phyloP scores from a whole-genome alignment of 164 flowering plant species.

The Euptelea pleiosperma region DNA sequence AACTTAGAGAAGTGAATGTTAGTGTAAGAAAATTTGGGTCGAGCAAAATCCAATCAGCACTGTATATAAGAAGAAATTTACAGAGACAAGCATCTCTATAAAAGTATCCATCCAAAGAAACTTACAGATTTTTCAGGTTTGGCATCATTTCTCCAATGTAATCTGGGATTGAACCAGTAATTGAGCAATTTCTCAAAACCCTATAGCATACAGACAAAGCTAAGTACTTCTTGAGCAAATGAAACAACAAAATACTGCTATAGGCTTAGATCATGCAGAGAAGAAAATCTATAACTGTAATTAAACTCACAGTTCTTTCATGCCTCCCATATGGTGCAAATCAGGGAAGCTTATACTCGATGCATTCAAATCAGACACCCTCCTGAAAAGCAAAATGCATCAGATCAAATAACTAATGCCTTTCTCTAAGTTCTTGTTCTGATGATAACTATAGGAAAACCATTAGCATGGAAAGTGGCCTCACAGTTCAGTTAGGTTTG shows the following conservation, averaged over 20 bases:
- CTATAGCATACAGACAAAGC: slow-evolving; percentile 29
- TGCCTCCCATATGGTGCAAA: slow-evolving; percentile 28
- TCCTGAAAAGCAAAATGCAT: slow-evolving; percentile 35
- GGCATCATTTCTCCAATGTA: slow-evolving; percentile 40
- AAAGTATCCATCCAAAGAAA: too few relatives aligned
- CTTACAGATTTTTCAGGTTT: slow-evolving; percentile 43
- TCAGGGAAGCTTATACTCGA: slow-evolving; percentile 45
- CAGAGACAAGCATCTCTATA: too few relatives aligned
- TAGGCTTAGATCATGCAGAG: too few relatives aligned
- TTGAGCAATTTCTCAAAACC: slow-evolving; percentile 57
- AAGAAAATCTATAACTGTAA: neutral
- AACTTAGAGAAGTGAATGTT: too few relatives aligned
- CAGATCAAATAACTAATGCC: neutral
- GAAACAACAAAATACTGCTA: neutral
- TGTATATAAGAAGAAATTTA: too few relatives aligned
- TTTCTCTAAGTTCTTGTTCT: neutral
- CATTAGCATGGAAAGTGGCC: neutral
- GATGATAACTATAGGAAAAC: neutral
- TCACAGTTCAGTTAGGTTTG: slow-evolving; percentile 26
- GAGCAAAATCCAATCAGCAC: too few relatives aligned
- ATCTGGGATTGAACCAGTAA: too few relatives aligned
- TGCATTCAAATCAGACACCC: too few relatives aligned
- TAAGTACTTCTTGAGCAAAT: neutral
- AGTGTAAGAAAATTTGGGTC: too few relatives aligned
- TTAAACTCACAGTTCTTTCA: slow-evolving; percentile 49